Conservation (phyloP, 2,329 filamentous ascomycete species). For the Scopulariopsis brevicaulis region DNA sequence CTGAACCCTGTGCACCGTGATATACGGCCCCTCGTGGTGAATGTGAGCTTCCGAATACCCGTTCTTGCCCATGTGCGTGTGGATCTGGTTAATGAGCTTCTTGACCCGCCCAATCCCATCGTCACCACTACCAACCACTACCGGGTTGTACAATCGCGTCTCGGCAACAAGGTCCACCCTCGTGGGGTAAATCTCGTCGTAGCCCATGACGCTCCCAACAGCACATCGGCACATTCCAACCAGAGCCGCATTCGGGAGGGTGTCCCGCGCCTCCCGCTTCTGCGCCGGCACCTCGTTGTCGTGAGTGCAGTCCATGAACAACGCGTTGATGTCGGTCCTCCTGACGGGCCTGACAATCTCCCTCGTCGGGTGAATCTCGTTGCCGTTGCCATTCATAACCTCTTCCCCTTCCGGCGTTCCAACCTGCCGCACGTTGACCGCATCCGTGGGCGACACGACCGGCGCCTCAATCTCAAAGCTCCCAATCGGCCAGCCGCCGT, state of each 20-base stretch:
- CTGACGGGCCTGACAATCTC: slow-evolving; percentile 74
- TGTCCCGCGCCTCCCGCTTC: slow-evolving; percentile 88
- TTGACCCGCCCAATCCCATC: slow-evolving; percentile 84
- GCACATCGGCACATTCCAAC: slow-evolving; percentile 95
- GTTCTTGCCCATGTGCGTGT: slow-evolving; percentile 90
- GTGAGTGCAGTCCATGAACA: slow-evolving; percentile 99
- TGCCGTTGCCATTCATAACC: slow-evolving; percentile 15
- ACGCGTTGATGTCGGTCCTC: slow-evolving; percentile 76
- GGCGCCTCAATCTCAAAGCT: slow-evolving; percentile 90
- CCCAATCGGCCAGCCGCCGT: slow-evolving; percentile 88
- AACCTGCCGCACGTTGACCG: slow-evolving; percentile 11
- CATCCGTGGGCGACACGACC: slow-evolving; percentile 41
- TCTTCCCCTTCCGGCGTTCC: slow-evolving; percentile 9
- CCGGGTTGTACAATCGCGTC: slow-evolving; percentile 58
- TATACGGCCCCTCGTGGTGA: slow-evolving; percentile 90
- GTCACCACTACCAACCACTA: slow-evolving; percentile 56
- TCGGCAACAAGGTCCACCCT: slow-evolving; percentile 91
- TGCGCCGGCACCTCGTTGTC: slow-evolving; percentile 96
- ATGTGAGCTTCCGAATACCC: slow-evolving; percentile 93
- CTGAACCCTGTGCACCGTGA: slow-evolving; percentile 92
- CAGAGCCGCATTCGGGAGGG: slow-evolving; percentile 83
- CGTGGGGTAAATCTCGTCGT: slow-evolving; percentile 90
- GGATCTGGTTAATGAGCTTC: slow-evolving; percentile 88
- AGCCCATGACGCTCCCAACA: slow-evolving; percentile 93
- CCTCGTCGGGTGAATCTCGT: slow-evolving; percentile 22